Conservation (phyloP, 176 grass and related monocot species). For the Cenchrus americanus region DNA sequence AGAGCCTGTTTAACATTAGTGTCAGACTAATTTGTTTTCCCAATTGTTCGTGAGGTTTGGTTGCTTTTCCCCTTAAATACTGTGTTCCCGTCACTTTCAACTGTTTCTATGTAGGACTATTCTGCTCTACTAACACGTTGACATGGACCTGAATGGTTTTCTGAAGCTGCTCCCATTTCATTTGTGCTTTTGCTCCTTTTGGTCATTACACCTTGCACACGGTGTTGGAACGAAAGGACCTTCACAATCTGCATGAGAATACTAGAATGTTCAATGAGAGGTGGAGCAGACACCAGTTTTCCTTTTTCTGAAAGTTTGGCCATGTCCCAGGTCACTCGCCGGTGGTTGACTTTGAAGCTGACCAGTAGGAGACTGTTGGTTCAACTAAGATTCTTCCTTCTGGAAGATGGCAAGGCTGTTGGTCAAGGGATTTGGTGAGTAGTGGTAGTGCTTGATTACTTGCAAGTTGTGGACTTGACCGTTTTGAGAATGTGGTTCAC, state of each 20-base stretch:
- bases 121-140: conserved; percentile 42
- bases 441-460: conserved; percentile 22
- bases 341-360: conserved; percentile 60
- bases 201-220: conserved; percentile 44
- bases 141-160: conserved; percentile 45
- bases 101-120: conserved; percentile 21
- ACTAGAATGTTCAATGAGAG: conserved; percentile 40
- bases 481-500: background rate
- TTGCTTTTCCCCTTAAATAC: background rate
- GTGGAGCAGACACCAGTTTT: conserved; percentile 24
- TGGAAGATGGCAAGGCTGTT: conserved; percentile 36
- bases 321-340: conserved; percentile 26
- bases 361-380: conserved; percentile 31
- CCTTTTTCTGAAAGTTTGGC: conserved; percentile 37
- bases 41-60: background rate
- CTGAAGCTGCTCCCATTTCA: conserved; percentile 15
- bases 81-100: conserved; percentile 31
- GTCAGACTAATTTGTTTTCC: background rate
- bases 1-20: background rate
- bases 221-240: conserved; percentile 42
- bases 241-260: conserved; percentile 13
- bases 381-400: conserved; percentile 38
- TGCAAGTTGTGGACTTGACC: conserved; percentile 18
- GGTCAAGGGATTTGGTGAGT: conserved; percentile 10
- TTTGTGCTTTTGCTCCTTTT: conserved; percentile 24